Evolutionary conservation across 2,329 filamentous ascomycete species (phyloP).

Genomic region (Hypoxylon sp.): DNA sequence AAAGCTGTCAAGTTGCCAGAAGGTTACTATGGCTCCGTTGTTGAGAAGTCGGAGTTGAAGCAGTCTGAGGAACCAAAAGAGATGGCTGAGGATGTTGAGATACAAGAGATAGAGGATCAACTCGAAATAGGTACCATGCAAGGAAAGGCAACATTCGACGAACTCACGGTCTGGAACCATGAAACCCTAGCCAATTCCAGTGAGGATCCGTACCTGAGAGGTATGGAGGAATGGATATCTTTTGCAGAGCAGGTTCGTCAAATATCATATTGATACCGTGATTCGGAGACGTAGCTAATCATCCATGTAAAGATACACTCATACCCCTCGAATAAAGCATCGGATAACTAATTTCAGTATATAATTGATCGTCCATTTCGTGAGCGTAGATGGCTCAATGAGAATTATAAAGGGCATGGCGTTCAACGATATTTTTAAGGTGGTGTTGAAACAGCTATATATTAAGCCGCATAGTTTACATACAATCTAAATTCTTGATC

Average conservation of each 20-base stretch:
- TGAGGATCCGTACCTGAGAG: conserved; percentile 79
- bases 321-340: conserved; percentile 46
- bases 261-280: conserved; percentile 26
- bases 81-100: conserved; percentile 58
- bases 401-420: conserved; percentile 3
- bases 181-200: conserved; percentile 74
- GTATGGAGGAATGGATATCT: conserved; percentile 84
- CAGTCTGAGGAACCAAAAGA: conserved; percentile 50
- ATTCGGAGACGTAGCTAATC: conserved; percentile 35
- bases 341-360: conserved; percentile 17
- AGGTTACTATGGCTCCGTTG: conserved; percentile 77
- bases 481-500: background rate
- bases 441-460: background rate
- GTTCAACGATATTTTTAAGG: background rate
- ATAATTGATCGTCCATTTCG: background rate
- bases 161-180: conserved; percentile 88
- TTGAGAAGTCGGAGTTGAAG: conserved; percentile 62
- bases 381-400: conserved; percentile 5
- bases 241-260: conserved; percentile 75
- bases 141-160: conserved; percentile 77
- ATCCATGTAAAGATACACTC: conserved; percentile 54
- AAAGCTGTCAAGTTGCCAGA: conserved; percentile 76
- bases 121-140: conserved; percentile 71
- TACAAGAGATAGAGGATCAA: conserved; percentile 62
- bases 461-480: background rate